Evolutionary conservation across 2,329 filamentous ascomycete species (phyloP).

Genomic region (Trichoderma breve): DNA sequence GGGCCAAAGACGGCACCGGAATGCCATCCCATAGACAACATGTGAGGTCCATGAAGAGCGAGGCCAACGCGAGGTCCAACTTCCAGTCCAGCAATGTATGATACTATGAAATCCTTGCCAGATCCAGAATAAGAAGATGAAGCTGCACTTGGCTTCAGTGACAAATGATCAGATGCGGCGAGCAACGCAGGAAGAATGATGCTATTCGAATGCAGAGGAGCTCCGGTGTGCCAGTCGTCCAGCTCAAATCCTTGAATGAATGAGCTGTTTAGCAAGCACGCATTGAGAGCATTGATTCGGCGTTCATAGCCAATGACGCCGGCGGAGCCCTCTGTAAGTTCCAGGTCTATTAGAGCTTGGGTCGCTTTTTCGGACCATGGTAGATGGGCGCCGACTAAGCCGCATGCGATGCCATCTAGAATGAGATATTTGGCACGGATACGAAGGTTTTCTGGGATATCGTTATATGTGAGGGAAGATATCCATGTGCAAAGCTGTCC

Average conservation of each 20-base stretch:
- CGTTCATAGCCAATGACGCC: constrained; percentile 31
- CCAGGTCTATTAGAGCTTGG: constrained; percentile 32
- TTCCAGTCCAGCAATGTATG: constrained; percentile 41
- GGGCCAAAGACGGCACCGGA: constrained; percentile 40
- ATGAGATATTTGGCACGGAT: constrained; percentile 42
- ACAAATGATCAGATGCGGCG: constrained; percentile 30
- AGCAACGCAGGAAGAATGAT: constrained; percentile 41
- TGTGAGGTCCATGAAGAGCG: constrained; percentile 37
- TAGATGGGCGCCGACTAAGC: constrained; percentile 39
- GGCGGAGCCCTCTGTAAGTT: constrained; percentile 31
- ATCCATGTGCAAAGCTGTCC: constrained; percentile 33
- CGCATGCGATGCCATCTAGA: constrained; percentile 43
- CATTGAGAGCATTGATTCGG: constrained; percentile 35
- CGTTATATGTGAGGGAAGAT: constrained; percentile 22
- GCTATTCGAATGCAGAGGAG: constrained; percentile 39
- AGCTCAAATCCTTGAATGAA: constrained; percentile 46
- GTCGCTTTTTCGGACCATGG: constrained; percentile 41
- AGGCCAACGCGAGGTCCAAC: constrained; percentile 38
- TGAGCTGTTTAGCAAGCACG: constrained; percentile 41
- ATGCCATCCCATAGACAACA: constrained; percentile 42
- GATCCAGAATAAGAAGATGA: constrained; percentile 3
- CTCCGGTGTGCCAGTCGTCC: constrained; percentile 42
- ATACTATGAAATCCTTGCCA: constrained; percentile 34
- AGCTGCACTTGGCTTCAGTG: neutral
- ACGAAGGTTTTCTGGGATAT: constrained; percentile 34